A percentile compares a stretch with the other conserved stretches of the same genome.
Conservation (phyloP, 805 yeast genomes). For the Zygoascus biomembranicola region DNA sequence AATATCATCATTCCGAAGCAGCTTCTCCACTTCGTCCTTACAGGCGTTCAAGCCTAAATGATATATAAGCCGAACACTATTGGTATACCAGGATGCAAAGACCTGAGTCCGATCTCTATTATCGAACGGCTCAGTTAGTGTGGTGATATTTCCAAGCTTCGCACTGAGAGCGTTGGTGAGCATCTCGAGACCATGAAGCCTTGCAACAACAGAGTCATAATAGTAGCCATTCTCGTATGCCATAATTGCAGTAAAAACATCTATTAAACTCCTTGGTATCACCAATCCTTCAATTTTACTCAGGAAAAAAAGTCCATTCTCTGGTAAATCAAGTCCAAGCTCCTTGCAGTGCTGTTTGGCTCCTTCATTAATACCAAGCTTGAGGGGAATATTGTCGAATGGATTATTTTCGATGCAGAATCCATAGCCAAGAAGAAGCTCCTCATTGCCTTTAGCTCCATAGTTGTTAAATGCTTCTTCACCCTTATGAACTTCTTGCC, state of each 20-base stretch:
- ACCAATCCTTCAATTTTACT: neutral
- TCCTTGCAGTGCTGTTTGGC: neutral
- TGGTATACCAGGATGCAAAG: conserved; percentile 1
- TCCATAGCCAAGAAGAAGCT: conserved; percentile 73
- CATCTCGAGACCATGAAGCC: neutral
- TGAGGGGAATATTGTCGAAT: conserved; percentile 50
- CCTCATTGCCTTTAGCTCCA: conserved; percentile 84
- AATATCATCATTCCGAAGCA: neutral
- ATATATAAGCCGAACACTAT: neutral
- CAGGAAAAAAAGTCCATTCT: conserved; percentile 3
- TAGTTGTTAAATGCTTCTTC: conserved; percentile 68
- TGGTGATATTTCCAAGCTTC: conserved; percentile 2
- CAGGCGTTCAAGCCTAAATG: conserved; percentile 2
- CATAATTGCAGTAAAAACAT: neutral
- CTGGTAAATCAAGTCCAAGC: neutral
- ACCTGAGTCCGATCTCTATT: conserved; percentile 2
- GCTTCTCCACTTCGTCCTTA: neutral
- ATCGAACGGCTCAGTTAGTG: conserved; percentile 5
- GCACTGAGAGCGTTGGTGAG: conserved; percentile 1
- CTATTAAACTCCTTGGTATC: conserved; percentile 3
- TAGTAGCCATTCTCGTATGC: neutral
- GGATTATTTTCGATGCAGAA: conserved; percentile 52
- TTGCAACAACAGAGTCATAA: neutral
- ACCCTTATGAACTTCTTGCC: conserved; percentile 27
- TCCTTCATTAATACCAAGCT: conserved; percentile 27